Evolutionary conservation across 148 eudicot species (phyloP), one percentile per base, ranked within the genome.

Genomic region (Vaccinium corymbosum): DNA sequence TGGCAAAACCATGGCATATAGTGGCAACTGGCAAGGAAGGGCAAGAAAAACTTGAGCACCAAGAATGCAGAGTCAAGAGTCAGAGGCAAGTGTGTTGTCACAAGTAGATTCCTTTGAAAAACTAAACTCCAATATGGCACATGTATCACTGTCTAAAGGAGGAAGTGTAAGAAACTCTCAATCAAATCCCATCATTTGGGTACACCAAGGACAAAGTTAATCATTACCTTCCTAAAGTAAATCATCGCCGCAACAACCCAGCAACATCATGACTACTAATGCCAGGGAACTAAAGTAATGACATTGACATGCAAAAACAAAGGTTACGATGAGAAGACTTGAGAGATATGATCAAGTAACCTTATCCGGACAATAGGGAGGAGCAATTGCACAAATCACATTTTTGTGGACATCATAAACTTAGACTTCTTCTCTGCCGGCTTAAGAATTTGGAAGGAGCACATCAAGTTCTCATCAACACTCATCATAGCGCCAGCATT

Each of bases 381-480:
- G 22, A 83, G 29, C 51, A 64, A 17, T 49, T 66, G 77, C 51
- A 68, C n/a, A 32, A 19, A 61, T 84, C 79, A 84, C 86, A 71
- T 79, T 56, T 84, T 84, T n/a, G 86, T 71, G 7, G 82, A 84
- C 77, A 35, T 22, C 70, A 78, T 12, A 25, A 84, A 78, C 86
- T 79, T 79, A 11, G 51, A 20, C 57, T 79, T 79, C 16, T 84
- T 84, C 78, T 79, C 86, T 27, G 86, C 86, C 22, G 83, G 86
- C 75, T 84, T 84, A 42, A 84, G 82, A 70, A 84, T 84, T 80
- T 79, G 82, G 71, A 84, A 79, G 11, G 86, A 84, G 82, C 86
- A 84, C 82, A 84, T 79, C 22, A 84, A 72, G 29, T 84, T 74
- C 42, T 79, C 86, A 79, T 70, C 86, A 70, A 84, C 83, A 56